Evolutionary conservation across 75 land plant genomes (phyloP), one percentile per base, ranked within the genome.

Genomic region (Chamaecyparis obtusa): DNA sequence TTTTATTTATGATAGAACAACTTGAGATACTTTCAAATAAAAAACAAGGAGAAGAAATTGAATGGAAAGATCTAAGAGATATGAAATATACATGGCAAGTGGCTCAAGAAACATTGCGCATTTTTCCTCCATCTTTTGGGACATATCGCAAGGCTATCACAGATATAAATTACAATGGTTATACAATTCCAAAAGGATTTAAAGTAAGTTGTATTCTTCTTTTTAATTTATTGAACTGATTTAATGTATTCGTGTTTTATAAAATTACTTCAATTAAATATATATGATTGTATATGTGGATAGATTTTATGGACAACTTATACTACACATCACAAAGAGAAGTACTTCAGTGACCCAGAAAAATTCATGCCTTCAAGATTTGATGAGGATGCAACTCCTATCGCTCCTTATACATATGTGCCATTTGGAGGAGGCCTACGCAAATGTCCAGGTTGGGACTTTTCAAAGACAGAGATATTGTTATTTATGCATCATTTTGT

Each of bases 391-490:
- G 71, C 24, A 27, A 8, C 9, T 21, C 7, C 71, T 8, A 67
- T 67, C 5, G 3, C 24, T 21, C 71, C 71, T 67, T 67, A 67
- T 67, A 67, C 71, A 67, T 67, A 51, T 51, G 55, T 51, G 13
- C 55, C 55, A 51, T 51, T 94, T 64, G 94, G 96, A 54, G 95
- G 92, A 16, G 96, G 95, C 4, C 90, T 95, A 4, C 81, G 93
- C 15, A 92, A 87, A 91, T 92, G 95, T 55, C 85, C 89, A 33
- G 92, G 94, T 4, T 81, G 85, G 49, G 95, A 90, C 43, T 92
- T 83, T 89, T 93, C 92, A 0, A 83, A 89, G 11, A 84, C 91
- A n/a, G 89, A 90, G 82, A 92, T 93, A 44, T 89, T 95, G 3
- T 67, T 92, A 1, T 91, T 91, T n/a, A 39, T 94, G 37, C 91